Evolutionary conservation across 371 early-diverging fungal genomes (phyloP).

Genomic region (Mortierella sp.): DNA sequence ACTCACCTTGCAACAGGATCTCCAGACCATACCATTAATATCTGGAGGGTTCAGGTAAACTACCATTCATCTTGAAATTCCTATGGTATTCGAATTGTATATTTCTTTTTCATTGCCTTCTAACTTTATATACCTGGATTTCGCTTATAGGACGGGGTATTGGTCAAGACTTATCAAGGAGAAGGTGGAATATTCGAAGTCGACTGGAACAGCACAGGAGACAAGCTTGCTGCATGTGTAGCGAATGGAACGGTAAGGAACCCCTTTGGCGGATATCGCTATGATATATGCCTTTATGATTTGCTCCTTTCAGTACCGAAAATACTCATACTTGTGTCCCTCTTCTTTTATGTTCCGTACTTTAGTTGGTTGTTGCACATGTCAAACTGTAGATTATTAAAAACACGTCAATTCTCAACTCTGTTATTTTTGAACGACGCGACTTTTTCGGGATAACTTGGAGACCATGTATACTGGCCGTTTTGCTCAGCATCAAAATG

Average conservation of each 20-base stretch:
- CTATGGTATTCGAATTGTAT: too few species aligned
- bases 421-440: too few species aligned
- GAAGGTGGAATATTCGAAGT: constrained; percentile 86
- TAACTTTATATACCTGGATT: background rate
- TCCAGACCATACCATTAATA: constrained; percentile 84
- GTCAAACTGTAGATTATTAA: constrained; percentile 36
- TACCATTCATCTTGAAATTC: background rate
- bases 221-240: constrained; percentile 59
- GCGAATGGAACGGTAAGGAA: constrained; percentile 57
- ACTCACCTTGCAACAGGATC: constrained; percentile 88
- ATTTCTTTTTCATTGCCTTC: too few species aligned
- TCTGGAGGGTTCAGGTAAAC: constrained; percentile 85
- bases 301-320: background rate
- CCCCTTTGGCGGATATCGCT: background rate
- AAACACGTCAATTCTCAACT: background rate
- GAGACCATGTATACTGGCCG: too few species aligned
- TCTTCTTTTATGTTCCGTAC: background rate
- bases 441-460: too few species aligned
- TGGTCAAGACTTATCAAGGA: constrained; percentile 77
- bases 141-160: constrained; percentile 66
- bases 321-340: background rate
- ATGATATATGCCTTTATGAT: background rate
- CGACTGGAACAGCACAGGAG: constrained; percentile 77
- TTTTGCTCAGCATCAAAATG: too few species aligned
- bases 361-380: constrained; percentile 54